Base-by-base conservation (phyloP, 371 early-diverging fungal species). In the Rhizopus delemar region DNA sequence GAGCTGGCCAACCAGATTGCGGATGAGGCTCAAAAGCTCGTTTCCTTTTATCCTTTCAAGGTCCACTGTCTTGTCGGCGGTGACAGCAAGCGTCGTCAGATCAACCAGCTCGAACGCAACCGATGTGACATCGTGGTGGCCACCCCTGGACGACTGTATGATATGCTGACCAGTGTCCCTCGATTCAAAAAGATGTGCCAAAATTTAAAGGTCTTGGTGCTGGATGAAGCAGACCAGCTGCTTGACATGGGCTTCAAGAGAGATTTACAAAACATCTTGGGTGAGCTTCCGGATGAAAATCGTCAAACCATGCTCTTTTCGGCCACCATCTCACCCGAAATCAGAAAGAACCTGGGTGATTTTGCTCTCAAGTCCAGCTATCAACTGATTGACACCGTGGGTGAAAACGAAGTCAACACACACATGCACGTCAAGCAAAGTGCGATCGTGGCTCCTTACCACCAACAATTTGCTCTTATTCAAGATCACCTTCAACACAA, bases 141-240 rank as follows among this genome's bases (percentile, higher is more conserved):
- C 45, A 98, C 99, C 1, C 99, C 99, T 1, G 99, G 98, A 11
- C 88, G 99, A 46, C 66, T 99, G 32, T 70, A 88, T 36, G 98
- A 98, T 70, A 78, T 99, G 71, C 74, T 97, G 35, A 66, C 83
- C 11, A 85, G 84, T 54, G 85, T 84, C 12, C 66, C 67, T 8
- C 68, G 74, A 33, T 88, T 92, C 63, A 71, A 74, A 4, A 62
- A 78, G 9, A 77, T 83, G 73, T 73, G 89, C 13, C 76, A 75
- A 60, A 86, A 74, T 28, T 73, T 86, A 49, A 83, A 89, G 70
- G 75, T 86, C 33, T 69, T 99, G 53, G 89, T 99, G 45, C 79
- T 99, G 68, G 99, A 99, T 75, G 99, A 99, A 79, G 98, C 99
- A 11, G 99, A 99, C 75, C 88, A 93, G 71, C 83, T 99, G 70